Percentiles rank a stretch among this genome's conserved stretches.
phyloP scores from a whole-genome alignment of 371 early-diverging fungal species.

The Haplosporangium sp. region DNA sequence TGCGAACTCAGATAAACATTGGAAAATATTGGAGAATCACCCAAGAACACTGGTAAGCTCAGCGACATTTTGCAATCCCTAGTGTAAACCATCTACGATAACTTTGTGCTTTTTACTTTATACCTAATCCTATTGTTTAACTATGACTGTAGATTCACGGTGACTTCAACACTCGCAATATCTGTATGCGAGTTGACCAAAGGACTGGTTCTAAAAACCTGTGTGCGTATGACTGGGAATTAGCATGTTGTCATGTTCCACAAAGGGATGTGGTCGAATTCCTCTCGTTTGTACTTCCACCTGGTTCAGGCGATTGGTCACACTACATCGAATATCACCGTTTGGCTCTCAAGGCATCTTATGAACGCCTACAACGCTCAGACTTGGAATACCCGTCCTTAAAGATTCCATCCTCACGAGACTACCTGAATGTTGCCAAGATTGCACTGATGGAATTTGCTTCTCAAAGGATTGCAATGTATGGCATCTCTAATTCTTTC shows the following conservation, averaged over 20 bases:
- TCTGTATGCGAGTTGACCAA: conserved; percentile 38
- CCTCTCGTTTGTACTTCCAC: conserved; percentile 55
- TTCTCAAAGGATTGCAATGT: conserved; percentile 44
- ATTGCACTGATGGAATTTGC: conserved; percentile 54
- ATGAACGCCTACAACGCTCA: conserved; percentile 1
- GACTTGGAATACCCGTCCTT: background rate
- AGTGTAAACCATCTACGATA: too few relatives aligned
- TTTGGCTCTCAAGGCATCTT: conserved; percentile 35
- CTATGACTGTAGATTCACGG: conserved; percentile 32
- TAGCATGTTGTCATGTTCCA: conserved; percentile 54
- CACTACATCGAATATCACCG: conserved; percentile 57
- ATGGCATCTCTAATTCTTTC: conserved; percentile 52
- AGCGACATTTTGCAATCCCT: background rate
- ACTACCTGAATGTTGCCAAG: conserved; percentile 48
- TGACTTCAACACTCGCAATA: conserved; percentile 54
- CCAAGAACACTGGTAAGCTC: conserved; percentile 52
- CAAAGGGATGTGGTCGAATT: conserved; percentile 55
- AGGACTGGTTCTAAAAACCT: conserved; percentile 32
- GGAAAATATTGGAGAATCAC: conserved; percentile 37
- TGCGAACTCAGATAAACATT: conserved; percentile 37
- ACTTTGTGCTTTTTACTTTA: too few relatives aligned
- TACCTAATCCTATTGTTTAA: background rate
- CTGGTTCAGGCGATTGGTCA: conserved; percentile 42
- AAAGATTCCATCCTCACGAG: conserved; percentile 28
- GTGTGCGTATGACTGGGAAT: conserved; percentile 53